Percentiles rank a stretch among this genome's conserved stretches.
phyloP scores from a whole-genome alignment of 2,329 filamentous ascomycete genomes.

The Nemania diffusa region DNA sequence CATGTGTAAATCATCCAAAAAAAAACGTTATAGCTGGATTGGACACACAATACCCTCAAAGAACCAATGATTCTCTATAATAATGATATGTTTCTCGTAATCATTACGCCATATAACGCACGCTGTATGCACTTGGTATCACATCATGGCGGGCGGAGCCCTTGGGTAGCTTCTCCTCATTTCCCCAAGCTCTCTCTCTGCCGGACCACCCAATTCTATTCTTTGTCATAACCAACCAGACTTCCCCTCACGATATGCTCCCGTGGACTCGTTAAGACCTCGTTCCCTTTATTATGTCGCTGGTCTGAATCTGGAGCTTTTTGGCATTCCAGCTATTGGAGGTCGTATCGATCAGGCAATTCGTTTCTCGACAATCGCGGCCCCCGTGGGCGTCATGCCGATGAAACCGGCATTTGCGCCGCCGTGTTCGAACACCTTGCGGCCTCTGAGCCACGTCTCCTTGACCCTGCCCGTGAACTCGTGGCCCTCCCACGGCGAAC shows the following conservation, averaged over 20 bases:
- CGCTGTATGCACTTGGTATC: slow-evolving; percentile 33
- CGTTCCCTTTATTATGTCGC: background rate
- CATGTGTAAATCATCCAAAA: background rate
- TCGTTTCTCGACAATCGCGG: slow-evolving; percentile 70
- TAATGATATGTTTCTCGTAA: slow-evolving; percentile 25
- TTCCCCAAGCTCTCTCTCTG: slow-evolving; percentile 26
- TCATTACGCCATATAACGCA: slow-evolving; percentile 36
- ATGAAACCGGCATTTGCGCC: slow-evolving; percentile 63
- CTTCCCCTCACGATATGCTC: slow-evolving; percentile 13
- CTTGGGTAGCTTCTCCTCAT: slow-evolving; percentile 6
- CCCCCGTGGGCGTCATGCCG: slow-evolving; percentile 58
- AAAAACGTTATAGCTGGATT: background rate
- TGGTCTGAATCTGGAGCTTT: background rate
- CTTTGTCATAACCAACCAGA: slow-evolving; percentile 15
- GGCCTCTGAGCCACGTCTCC: slow-evolving; percentile 87
- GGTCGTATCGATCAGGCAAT: slow-evolving; percentile 48
- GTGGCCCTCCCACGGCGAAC: slow-evolving; percentile 88
- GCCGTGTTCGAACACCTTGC: slow-evolving; percentile 77
- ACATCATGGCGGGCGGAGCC: slow-evolving; percentile 29
- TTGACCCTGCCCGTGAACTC: slow-evolving; percentile 79
- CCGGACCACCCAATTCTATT: slow-evolving; percentile 11
- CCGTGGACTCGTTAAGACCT: background rate
- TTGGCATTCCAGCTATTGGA: too few relatives aligned
- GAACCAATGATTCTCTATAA: slow-evolving; percentile 1
- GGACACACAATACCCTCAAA: background rate